Conservation (phyloP, 2,329 filamentous ascomycete genomes). For the Penicillium sp. region DNA sequence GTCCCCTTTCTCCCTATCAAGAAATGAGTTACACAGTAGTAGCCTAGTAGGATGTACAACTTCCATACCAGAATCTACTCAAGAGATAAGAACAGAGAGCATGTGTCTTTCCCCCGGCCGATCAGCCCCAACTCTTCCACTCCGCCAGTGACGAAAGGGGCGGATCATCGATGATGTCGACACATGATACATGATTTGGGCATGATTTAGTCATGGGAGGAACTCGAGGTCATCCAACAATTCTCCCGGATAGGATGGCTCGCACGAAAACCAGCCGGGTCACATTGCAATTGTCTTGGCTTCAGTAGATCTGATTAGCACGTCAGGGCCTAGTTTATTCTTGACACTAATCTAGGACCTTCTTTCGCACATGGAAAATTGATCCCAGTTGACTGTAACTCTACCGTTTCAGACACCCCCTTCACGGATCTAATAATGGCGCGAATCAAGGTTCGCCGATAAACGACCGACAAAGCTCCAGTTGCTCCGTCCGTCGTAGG, state of each 20-base stretch:
- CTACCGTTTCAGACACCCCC: neutral
- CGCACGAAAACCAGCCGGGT: conserved; percentile 20
- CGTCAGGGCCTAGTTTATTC: too few relatives aligned
- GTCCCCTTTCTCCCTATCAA: neutral
- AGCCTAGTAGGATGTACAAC: neutral
- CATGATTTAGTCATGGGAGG: conserved; percentile 25
- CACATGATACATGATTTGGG: conserved; percentile 21
- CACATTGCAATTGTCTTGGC: conserved; percentile 3
- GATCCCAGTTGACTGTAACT: neutral
- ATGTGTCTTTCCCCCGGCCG: neutral
- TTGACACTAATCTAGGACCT: neutral
- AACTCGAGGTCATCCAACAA: conserved; percentile 3
- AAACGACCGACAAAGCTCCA: neutral
- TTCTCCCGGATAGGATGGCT: neutral
- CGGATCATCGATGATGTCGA: conserved; percentile 32
- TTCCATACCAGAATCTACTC: neutral
- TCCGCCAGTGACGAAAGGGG: conserved; percentile 18
- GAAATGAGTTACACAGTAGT: neutral
- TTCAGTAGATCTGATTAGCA: neutral
- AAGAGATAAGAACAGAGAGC: neutral
- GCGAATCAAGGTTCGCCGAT: conserved; percentile 6
- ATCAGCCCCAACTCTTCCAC: conserved; percentile 12
- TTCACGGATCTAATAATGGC: neutral
- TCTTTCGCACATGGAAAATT: neutral
- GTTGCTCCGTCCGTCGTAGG: too few relatives aligned